Conservation (phyloP, 768 basidiomycete species). For the Boletus pseudo-olivaceus region DNA sequence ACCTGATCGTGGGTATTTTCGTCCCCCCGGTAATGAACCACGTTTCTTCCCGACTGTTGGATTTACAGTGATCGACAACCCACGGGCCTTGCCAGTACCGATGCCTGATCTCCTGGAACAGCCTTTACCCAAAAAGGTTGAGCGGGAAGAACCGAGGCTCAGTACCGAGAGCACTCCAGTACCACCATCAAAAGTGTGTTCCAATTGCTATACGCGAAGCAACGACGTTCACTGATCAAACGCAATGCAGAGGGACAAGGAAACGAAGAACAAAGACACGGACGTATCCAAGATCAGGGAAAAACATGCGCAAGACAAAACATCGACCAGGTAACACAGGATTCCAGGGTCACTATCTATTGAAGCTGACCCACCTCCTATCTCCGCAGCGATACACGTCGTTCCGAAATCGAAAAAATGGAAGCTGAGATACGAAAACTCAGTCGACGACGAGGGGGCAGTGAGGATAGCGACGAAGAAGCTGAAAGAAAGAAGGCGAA, state of each 20-base stretch:
- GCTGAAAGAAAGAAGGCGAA: slow-evolving; percentile 52
- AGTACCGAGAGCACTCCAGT: background rate
- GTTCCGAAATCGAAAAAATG: slow-evolving; percentile 81
- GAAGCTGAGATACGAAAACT: slow-evolving; percentile 85
- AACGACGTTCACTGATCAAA: background rate
- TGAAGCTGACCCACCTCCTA: background rate
- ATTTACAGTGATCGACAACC: slow-evolving; percentile 25
- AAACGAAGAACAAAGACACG: slow-evolving; percentile 24
- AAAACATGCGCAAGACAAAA: slow-evolving; percentile 69
- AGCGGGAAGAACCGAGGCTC: background rate
- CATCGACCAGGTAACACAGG: slow-evolving; percentile 48
- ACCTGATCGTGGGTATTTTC: slow-evolving; percentile 66
- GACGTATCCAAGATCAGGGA: slow-evolving; percentile 74
- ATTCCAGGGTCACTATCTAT: background rate
- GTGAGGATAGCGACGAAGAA: slow-evolving; percentile 63
- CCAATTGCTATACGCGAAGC: background rate
- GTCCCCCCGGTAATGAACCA: background rate
- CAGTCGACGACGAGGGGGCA: slow-evolving; percentile 52
- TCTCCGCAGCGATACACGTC: slow-evolving; percentile 51
- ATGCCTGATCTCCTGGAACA: slow-evolving; percentile 8
- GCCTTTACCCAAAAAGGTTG: background rate
- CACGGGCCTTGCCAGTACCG: slow-evolving; percentile 1
- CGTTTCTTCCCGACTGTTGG: background rate
- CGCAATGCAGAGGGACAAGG: slow-evolving; percentile 1
- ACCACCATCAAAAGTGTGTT: slow-evolving; percentile 18